phyloP scores from a whole-genome alignment of 2,329 filamentous ascomycete genomes.

The Daldinia eschscholtzii region DNA sequence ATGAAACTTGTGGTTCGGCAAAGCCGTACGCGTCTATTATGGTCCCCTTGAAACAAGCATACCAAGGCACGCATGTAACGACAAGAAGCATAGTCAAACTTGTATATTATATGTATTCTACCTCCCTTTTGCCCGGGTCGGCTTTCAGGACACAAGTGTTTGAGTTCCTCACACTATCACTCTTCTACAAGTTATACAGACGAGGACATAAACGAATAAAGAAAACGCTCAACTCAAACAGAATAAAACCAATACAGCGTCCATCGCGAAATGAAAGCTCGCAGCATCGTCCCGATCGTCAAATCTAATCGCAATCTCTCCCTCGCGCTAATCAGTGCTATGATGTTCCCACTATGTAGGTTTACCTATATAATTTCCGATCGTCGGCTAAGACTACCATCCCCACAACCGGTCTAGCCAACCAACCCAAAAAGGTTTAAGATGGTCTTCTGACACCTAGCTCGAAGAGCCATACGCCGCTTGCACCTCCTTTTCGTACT shows the following conservation, averaged over 20 bases:
- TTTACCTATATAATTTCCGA: not conserved
- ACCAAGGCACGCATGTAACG: not conserved
- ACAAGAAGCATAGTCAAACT: not conserved
- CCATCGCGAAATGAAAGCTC: constrained; percentile 2
- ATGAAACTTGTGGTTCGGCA: not conserved
- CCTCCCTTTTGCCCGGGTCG: not conserved
- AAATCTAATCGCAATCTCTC: constrained; percentile 14
- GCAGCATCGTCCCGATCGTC: constrained; percentile 1
- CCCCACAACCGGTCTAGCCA: constrained; percentile 3
- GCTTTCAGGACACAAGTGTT: not conserved
- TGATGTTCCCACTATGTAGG: not conserved
- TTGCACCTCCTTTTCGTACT: constrained; percentile 72
- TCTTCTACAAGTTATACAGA: constrained; percentile 5
- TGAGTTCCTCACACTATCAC: not conserved
- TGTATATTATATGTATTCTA: constrained; percentile 5
- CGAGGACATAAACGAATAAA: not conserved
- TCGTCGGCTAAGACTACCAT: not conserved
- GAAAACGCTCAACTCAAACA: constrained; percentile 1
- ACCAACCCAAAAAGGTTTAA: not conserved
- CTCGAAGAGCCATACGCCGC: constrained; percentile 65
- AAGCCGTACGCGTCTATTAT: not conserved
- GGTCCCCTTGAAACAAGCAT: not conserved
- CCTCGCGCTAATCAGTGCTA: not conserved
- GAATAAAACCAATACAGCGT: not conserved
- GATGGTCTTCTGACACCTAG: constrained; percentile 30